Evolutionary conservation across 1,284 basidiomycete species (phyloP).

Genomic region (Sutorius eximius): DNA sequence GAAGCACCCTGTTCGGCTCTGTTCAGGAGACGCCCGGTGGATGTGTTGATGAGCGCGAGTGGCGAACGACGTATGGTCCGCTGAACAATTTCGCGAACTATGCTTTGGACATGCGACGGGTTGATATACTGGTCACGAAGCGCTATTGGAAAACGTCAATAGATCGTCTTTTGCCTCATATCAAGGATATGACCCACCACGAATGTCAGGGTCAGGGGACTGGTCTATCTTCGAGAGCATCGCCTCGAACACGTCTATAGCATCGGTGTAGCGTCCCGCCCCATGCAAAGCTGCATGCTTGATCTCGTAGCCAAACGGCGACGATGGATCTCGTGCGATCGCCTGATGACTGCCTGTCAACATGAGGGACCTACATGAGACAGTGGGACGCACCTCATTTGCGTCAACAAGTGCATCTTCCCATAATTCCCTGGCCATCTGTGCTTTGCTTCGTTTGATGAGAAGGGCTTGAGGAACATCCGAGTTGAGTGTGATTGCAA

Average conservation of each 20-base stretch:
- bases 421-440: not conserved
- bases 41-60: slow-evolving; percentile 1
- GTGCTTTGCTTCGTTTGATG: not conserved
- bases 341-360: not conserved
- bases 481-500: not conserved
- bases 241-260: not conserved
- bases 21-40: not conserved
- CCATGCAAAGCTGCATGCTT: not conserved
- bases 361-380: not conserved
- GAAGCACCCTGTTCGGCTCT: not conserved
- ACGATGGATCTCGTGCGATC: not conserved
- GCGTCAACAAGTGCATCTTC: not conserved
- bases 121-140: not conserved
- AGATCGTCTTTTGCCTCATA: not conserved
- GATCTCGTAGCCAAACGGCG: not conserved
- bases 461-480: not conserved
- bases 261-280: not conserved
- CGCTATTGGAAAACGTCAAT: not conserved
- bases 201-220: not conserved
- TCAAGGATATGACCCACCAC: not conserved
- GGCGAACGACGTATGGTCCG: not conserved
- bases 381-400: not conserved
- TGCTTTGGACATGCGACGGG: not conserved
- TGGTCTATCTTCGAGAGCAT: not conserved
- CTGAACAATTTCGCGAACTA: not conserved